A percentile compares a stretch with the other conserved stretches of the same genome.
Conservation (phyloP, 164 flowering plant genomes). For the Cinnamomum micranthum region DNA sequence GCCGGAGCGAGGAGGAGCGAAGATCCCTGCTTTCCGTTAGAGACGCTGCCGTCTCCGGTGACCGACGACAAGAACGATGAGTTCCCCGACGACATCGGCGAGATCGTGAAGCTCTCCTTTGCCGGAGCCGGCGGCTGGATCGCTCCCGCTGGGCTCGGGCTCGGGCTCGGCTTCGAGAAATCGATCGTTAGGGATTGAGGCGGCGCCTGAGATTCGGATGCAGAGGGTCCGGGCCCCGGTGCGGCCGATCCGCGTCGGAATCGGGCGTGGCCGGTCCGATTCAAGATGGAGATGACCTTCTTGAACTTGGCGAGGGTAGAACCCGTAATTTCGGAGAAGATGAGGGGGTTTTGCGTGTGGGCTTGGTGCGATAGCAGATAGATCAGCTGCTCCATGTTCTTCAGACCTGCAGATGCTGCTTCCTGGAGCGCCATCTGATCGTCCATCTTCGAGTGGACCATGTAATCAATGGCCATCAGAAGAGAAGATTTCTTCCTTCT, state of each 20-base stretch:
- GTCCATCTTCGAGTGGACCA: constrained; percentile 50
- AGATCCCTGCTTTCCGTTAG: constrained; percentile 48
- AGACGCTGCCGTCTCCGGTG: constrained; percentile 78
- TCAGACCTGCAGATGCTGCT: constrained; percentile 60
- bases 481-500: not conserved
- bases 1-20: constrained; percentile 31
- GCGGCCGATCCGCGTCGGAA: constrained; percentile 60
- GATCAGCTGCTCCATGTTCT: constrained; percentile 69
- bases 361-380: constrained; percentile 36
- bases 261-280: constrained; percentile 81
- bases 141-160: constrained; percentile 9
- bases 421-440: constrained; percentile 67
- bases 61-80: constrained; percentile 71
- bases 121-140: constrained; percentile 12
- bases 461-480: constrained; percentile 50
- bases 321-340: constrained; percentile 55
- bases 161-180: constrained; percentile 37
- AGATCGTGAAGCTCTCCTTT: constrained; percentile 46
- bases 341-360: constrained; percentile 23
- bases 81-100: constrained; percentile 42
- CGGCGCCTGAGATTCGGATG: not conserved
- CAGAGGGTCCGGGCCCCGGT: not conserved
- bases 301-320: constrained; percentile 65
- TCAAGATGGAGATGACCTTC: constrained; percentile 62
- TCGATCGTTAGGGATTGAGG: constrained; percentile 42